These are phyloP conservation scores for Metschnikowia borealis DNA, from an alignment of 805 yeast genomes.

Conservation along the genomic window DNA sequence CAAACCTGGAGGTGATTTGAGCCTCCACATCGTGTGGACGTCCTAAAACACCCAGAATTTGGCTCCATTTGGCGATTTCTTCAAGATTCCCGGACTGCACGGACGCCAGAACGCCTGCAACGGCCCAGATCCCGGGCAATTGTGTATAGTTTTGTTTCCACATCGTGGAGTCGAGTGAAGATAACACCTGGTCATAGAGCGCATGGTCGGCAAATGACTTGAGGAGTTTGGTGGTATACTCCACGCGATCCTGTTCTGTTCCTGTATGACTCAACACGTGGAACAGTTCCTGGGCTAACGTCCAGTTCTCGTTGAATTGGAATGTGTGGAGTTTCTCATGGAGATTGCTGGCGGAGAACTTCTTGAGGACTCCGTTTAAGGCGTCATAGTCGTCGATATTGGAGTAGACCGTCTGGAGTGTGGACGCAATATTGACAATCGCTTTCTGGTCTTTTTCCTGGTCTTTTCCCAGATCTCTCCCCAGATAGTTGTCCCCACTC, in stretches of 20 bases:
- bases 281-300: conserved; percentile 80
- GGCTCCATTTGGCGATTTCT: conserved; percentile 56
- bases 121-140: conserved; percentile 54
- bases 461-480: neutral
- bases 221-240: conserved; percentile 52
- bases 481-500: too few relatives aligned
- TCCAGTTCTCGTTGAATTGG: conserved; percentile 84
- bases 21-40: conserved; percentile 47
- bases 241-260: conserved; percentile 25
- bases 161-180: conserved; percentile 41
- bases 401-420: conserved; percentile 78
- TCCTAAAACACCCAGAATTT: conserved; percentile 43
- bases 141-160: conserved; percentile 16
- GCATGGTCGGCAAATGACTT: conserved; percentile 75
- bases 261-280: conserved; percentile 52
- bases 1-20: conserved; percentile 58
- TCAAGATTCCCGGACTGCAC: conserved; percentile 56
- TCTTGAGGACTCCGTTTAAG: conserved; percentile 76
- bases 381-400: conserved; percentile 87
- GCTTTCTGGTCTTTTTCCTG: neutral
- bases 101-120: conserved; percentile 72
- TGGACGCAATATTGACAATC: conserved; percentile 23
- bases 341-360: conserved; percentile 63
- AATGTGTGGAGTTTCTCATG: conserved; percentile 76
- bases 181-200: conserved; percentile 60